Evolutionary conservation across 116 monocot genomes (phyloP), one percentile per base, ranked within the genome.

Genomic region (Iris pallida): DNA sequence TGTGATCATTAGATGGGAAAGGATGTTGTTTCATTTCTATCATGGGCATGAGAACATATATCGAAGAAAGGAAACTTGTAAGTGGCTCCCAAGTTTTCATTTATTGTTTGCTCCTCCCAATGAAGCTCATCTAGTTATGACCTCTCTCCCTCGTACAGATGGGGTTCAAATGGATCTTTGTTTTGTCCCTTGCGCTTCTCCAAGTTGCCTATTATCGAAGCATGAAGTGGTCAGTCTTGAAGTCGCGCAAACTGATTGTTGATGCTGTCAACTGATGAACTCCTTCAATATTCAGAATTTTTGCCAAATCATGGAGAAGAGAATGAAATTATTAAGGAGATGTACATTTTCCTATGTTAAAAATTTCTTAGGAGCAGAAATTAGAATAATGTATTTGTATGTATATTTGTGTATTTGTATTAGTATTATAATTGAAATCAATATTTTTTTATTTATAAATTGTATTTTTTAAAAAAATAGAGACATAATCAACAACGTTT

Each of bases 141-240:
- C 30, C 30, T 30, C 30, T 30, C 30, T 14, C 43, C 7, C 14
- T 7, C 42, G 18, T 71, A 66, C 68, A 94, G 94, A 94, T 94
- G 94, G 94, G 94, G 61, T 90, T 94, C 81, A 90, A 88, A 70
- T 88, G 88, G 88, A 95, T 95, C 17, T 95, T 95, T 58, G 83
- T 88, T 30, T 61, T 90, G 47, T 95, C 88, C 0, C 85, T 95
- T 54, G 90, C 95, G 53, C 85, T 95, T 47, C 83, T 95, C 51
- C 95, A 90, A 83, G 94, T 85, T 57, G 88, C 73, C 43, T 94
- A 90, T 61, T 88, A 95, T 53, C 75, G 88, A 16, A 85, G 88
- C 51, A 56, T 90, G 78, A 90, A 53, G 75, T 95, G 90, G 90
- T 90, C 90, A 16, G 71, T 84, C 18, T 16, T 76, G 55, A 95